phyloP scores from a whole-genome alignment of 257 asterid species.

The Rhazya stricta region DNA sequence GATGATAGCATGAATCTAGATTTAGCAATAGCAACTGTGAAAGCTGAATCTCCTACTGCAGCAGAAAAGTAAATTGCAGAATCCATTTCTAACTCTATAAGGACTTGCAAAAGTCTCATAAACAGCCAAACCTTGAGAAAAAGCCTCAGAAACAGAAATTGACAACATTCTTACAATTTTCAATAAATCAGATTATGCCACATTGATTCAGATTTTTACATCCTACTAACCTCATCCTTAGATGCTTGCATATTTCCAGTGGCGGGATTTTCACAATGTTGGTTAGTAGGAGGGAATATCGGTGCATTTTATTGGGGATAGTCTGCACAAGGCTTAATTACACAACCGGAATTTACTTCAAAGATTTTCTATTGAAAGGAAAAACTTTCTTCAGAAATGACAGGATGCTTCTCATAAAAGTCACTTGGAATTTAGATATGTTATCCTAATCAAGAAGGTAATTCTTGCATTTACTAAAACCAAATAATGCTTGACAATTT shows the following conservation, averaged over 20 bases:
- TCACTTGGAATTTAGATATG: background rate
- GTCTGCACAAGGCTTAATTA: background rate
- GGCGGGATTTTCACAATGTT: background rate
- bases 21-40: background rate
- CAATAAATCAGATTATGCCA: background rate
- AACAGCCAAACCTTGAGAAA: background rate
- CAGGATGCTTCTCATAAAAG: background rate
- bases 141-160: background rate
- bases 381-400: background rate
- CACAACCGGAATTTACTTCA: background rate
- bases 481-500: background rate
- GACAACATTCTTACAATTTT: background rate
- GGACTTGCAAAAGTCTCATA: background rate
- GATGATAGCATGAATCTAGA: background rate
- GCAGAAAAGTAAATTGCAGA: background rate
- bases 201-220: background rate
- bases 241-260: background rate
- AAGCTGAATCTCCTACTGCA: background rate
- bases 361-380: background rate
- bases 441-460: background rate
- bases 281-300: background rate
- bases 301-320: background rate
- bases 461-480: background rate
- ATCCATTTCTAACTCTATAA: background rate
- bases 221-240: background rate